Evolutionary conservation across 306 rosid genomes (phyloP), one percentile per base, ranked within the genome.

Genomic region (Fragaria ananassa): DNA sequence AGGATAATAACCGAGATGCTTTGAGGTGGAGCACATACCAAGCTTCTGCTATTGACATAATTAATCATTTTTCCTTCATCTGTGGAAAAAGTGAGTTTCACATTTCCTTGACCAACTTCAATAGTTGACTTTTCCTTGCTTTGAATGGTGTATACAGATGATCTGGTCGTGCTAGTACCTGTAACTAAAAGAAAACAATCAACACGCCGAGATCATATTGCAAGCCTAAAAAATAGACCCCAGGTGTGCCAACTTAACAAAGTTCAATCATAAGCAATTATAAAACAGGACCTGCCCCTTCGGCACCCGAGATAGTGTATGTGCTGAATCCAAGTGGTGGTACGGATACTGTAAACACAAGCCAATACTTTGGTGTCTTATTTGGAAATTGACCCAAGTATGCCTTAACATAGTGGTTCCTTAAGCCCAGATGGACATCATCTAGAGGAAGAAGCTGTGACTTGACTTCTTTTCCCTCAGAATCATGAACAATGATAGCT

Each of bases 251-350:
- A 18, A 62, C 69, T 25, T 10, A 63, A 10, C 35, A 72, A 65
- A 68, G 37, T 23, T 71, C 45, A 44, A 17, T 19, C 31, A 70
- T 12, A 72, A 44, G 64, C 12, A 66, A 72, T 21, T 68, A 27
- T 58, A 61, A 10, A 19, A 79, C 54, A 51, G 42, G 37, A 87
- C 90, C 90, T 82, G 80, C 70, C 49, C 49, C 76, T 78, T 70
- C 75, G 71, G 85, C 61, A 57, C 10, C 61, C 19, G 87, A 84
- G 83, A 87, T 72, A 29, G 83, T 77, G 72, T 85, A 87, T 31
- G 83, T 80, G 83, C 82, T 84, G 85, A 84, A 87, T 76, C 91
- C 91, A 60, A 87, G 82, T 75, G 91, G 88, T 6, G 88, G 88
- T 41, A 85, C 79, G 11, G 88, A 80, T 41, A 85, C 91, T 47